phyloP scores from a whole-genome alignment of 495 filamentous ascomycete genomes.

The Astrothelium subdiscretum region DNA sequence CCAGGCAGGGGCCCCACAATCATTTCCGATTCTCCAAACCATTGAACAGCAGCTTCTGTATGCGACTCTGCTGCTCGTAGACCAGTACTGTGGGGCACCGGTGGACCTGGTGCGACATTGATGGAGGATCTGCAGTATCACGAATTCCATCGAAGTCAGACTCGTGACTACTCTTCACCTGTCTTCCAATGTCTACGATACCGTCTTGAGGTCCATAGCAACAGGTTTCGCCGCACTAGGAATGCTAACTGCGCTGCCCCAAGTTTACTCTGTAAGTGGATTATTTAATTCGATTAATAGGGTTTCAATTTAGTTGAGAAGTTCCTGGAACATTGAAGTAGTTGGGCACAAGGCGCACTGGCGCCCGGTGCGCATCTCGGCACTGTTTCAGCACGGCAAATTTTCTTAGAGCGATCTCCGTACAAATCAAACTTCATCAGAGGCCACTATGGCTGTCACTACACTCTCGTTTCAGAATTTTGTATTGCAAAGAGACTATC shows the following conservation, averaged over 20 bases:
- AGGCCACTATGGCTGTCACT: background rate
- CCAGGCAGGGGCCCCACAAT: background rate
- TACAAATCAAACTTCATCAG: background rate
- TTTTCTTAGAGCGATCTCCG: background rate
- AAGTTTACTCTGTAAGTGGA: background rate
- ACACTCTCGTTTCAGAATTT: background rate
- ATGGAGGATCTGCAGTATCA: background rate
- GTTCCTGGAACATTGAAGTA: background rate
- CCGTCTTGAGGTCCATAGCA: background rate
- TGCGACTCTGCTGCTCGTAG: background rate
- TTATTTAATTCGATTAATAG: background rate
- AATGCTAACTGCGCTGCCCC: background rate
- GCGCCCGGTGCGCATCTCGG: background rate
- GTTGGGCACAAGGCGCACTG: background rate
- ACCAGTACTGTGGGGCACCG: background rate
- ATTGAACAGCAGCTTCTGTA: background rate
- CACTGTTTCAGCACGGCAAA: background rate
- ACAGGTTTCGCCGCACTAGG: background rate
- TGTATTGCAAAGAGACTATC: background rate
- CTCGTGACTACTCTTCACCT: background rate
- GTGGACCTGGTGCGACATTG: background rate
- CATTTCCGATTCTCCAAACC: background rate
- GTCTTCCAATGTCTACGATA: background rate
- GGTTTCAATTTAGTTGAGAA: background rate
- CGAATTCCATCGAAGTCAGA: too few species aligned